Conservation (phyloP, 768 basidiomycete species). For the Naganishia randhawae region DNA sequence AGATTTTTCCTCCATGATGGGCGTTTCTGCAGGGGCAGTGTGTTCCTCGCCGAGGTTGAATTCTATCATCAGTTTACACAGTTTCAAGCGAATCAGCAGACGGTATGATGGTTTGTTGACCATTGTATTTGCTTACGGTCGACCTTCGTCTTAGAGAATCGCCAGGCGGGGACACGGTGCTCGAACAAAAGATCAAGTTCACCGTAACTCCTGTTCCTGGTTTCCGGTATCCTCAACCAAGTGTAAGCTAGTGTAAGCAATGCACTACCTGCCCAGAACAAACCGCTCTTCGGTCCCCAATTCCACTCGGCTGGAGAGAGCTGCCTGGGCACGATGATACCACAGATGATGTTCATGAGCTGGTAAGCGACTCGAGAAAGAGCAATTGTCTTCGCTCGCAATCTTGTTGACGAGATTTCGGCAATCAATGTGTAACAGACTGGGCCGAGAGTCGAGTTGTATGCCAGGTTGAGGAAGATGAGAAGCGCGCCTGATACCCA, state of each 20-base stretch:
- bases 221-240: conserved; percentile 39
- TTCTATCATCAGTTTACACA: neutral
- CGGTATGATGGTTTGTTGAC: too few species aligned
- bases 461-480: conserved; percentile 48
- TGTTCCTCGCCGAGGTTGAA: conserved; percentile 4
- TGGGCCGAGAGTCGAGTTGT: conserved; percentile 48
- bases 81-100: neutral
- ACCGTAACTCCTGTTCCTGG: conserved; percentile 36
- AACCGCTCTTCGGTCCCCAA: conserved; percentile 37
- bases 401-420: conserved; percentile 45
- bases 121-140: too few species aligned
- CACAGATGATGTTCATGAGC: conserved; percentile 36
- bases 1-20: neutral
- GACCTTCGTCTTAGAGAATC: conserved; percentile 46
- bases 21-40: neutral
- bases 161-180: conserved; percentile 46
- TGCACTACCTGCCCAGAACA: conserved; percentile 40
- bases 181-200: conserved; percentile 54
- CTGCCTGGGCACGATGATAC: conserved; percentile 35
- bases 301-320: conserved; percentile 38
- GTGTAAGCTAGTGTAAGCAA: conserved; percentile 17
- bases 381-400: conserved; percentile 48
- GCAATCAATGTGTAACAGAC: conserved; percentile 45
- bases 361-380: conserved; percentile 36
- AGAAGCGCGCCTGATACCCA: conserved; percentile 49